These are phyloP conservation scores for Penicillium janthinellum DNA, from an alignment of 2,329 filamentous ascomycete genomes.

Conservation along the genomic window DNA sequence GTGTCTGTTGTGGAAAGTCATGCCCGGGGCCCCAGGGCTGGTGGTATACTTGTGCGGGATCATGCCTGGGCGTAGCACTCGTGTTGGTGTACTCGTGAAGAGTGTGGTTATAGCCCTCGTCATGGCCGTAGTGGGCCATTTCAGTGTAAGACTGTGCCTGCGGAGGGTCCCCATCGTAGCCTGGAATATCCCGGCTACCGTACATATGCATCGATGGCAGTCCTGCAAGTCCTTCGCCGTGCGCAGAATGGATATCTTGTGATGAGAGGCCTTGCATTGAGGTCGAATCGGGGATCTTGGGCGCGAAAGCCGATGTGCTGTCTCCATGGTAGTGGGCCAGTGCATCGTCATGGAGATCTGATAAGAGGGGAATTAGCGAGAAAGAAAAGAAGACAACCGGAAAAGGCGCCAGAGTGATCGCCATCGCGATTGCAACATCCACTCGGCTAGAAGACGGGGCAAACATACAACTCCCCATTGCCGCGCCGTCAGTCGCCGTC, in stretches of 20 bases:
- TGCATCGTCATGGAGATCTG: slow-evolving; percentile 12
- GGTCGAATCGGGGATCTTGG: slow-evolving; percentile 11
- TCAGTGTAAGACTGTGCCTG: neutral
- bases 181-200: neutral
- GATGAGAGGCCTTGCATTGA: slow-evolving; percentile 5
- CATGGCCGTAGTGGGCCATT: neutral
- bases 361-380: neutral
- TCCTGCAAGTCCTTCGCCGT: neutral
- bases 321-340: slow-evolving; percentile 6
- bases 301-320: neutral
- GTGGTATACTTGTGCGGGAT: slow-evolving; percentile 1
- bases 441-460: neutral
- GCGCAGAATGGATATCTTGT: neutral
- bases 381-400: neutral
- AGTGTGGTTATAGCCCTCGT: neutral
- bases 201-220: neutral
- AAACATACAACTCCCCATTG: neutral
- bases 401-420: neutral
- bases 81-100: neutral
- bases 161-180: neutral
- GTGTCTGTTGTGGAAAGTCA: neutral
- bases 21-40: neutral
- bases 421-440: neutral
- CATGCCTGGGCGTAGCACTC: neutral
- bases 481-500: neutral